Base-by-base conservation (phyloP, 2,329 filamentous ascomycete genomes). In the Daldinia sp. region DNA sequence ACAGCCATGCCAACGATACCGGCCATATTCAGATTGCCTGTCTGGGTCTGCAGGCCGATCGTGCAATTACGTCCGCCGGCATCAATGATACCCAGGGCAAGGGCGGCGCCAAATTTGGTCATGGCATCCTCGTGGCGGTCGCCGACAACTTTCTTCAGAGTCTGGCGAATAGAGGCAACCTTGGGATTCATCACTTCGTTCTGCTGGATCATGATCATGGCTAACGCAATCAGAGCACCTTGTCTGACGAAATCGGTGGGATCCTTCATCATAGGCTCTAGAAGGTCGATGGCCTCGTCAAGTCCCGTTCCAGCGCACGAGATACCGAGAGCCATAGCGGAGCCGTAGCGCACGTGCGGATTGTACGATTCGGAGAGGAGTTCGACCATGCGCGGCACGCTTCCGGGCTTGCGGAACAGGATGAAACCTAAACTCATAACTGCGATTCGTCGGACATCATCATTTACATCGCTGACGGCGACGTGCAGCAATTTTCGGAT, bases 201-300 rank as follows among this genome's bases (percentile, higher is more conserved):
- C 80, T 98, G 96, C 82, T 99, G 96, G n/a, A 98, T 93, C 87
- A 99, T 91, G 75, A 99, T 97, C 96, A 99, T 99, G 67, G 96
- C 89, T 65, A 98, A 86, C 2, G 96, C 89, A 75, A 99, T 98
- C 71, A 98, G 85, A 44, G 96, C 95, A 78, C 97, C 96, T 81
- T 99, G 96, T 74, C 97, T 91, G 59, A 99, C 96, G 79, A 99
- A 99, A 83, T 99, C 96, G 65, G 94, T 97, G 6, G 96, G 97
- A 75, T 99, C 96, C 85, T 98, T 99, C 85, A 98, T 94, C 96
- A 99, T 99, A 18, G 96, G 96, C 84, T 99, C 96, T 4, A 99
- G 87, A 18, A 99, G 87, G 76, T 99, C 96, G 69, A 98, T 96
- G 23, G 97, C 96, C 82, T 99, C 96, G 70, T 97, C 94, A 33